These are phyloP conservation scores for Wickerhamomyces queroliae DNA, from an alignment of 805 yeast genomes.

Conservation along the genomic window DNA sequence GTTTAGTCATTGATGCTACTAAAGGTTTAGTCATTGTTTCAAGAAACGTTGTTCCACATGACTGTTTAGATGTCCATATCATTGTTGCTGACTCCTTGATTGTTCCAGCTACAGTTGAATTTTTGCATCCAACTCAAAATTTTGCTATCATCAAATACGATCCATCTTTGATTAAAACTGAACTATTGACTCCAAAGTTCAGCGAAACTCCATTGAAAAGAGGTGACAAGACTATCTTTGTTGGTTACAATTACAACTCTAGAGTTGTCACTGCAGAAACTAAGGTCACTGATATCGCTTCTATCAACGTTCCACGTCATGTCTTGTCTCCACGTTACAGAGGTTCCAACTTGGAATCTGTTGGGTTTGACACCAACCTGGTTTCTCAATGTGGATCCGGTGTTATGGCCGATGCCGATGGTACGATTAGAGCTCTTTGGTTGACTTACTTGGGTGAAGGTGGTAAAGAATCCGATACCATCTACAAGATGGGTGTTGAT, in stretches of 20 bases:
- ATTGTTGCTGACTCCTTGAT: constrained; percentile 83
- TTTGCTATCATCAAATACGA: constrained; percentile 83
- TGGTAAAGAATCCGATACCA: constrained; percentile 52
- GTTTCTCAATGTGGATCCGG: constrained; percentile 78
- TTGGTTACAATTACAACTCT: constrained; percentile 71
- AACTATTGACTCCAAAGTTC: constrained; percentile 62
- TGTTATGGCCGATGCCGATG: constrained; percentile 68
- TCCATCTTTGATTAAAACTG: constrained; percentile 66
- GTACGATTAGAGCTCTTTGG: constrained; percentile 83
- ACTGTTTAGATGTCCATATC: constrained; percentile 59
- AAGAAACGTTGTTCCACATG: constrained; percentile 77
- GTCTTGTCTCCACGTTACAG: constrained; percentile 72
- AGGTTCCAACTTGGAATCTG: constrained; percentile 76
- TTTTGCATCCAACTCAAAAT: constrained; percentile 82
- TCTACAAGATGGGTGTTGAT: constrained; percentile 73
- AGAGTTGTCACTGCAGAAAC: constrained; percentile 73
- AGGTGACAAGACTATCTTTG: constrained; percentile 72
- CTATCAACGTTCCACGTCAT: constrained; percentile 67
- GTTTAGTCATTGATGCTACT: constrained; percentile 75
- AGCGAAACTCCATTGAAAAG: constrained; percentile 51
- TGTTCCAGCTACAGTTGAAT: constrained; percentile 74
- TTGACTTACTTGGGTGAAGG: constrained; percentile 76
- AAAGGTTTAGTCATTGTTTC: constrained; percentile 79
- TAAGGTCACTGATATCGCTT: constrained; percentile 67
- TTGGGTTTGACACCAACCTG: constrained; percentile 66